Evolutionary conservation across 2,329 filamentous ascomycete genomes (phyloP).

Genomic region (Paecilomyces fulvus): DNA sequence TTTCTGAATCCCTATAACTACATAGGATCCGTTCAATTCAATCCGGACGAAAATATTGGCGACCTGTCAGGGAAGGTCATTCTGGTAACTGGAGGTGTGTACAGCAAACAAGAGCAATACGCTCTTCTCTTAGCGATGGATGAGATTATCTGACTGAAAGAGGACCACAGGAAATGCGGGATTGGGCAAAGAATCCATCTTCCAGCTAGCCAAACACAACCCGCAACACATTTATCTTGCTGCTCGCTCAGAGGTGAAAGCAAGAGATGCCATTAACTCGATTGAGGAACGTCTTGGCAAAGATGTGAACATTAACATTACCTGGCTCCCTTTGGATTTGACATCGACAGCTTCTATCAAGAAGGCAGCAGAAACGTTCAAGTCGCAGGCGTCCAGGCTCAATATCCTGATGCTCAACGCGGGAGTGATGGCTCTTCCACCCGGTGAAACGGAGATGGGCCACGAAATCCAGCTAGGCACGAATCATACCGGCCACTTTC

Average conservation of each 20-base stretch:
- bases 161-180: conserved; percentile 35
- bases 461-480: conserved; percentile 33
- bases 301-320: not conserved
- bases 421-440: conserved; percentile 33
- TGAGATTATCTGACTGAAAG: not conserved
- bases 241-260: conserved; percentile 18
- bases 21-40: conserved; percentile 14
- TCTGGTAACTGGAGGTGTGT: conserved; percentile 26
- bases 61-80: conserved; percentile 26
- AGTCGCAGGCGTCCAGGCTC: conserved; percentile 9
- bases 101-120: not conserved
- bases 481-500: conserved; percentile 31
- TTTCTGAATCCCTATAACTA: not conserved
- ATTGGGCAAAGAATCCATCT: conserved; percentile 37
- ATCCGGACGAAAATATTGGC: conserved; percentile 24
- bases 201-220: conserved; percentile 35
- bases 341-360: conserved; percentile 35
- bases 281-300: conserved; percentile 9
- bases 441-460: conserved; percentile 24
- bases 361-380: conserved; percentile 26
- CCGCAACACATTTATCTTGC: conserved; percentile 30
- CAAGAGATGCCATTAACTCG: conserved; percentile 29
- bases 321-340: conserved; percentile 29
- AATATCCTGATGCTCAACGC: conserved; percentile 35
- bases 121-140: not conserved